Percentiles rank a stretch among this genome's conserved stretches.
Evolutionary conservation across 73 alveolate species (phyloP).

Genomic region (Stentor coeruleus): DNA sequence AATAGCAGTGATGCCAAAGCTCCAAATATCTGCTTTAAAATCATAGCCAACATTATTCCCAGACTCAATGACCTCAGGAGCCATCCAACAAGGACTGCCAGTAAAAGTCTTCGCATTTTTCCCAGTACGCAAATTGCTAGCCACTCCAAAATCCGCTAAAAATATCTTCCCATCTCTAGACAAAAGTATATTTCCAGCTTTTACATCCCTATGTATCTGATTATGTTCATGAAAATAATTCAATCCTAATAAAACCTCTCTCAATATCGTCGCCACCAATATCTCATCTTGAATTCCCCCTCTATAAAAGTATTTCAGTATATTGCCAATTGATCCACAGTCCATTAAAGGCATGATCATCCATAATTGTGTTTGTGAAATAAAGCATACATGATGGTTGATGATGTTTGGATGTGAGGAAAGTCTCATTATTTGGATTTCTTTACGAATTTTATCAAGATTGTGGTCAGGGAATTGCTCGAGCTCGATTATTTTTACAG

Average conservation of each 20-base stretch:
- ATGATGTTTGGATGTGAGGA: constrained; percentile 49
- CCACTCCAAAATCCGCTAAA: constrained; percentile 71
- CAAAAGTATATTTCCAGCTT: constrained; percentile 69
- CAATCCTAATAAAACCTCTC: constrained; percentile 59
- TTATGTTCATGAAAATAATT: constrained; percentile 62
- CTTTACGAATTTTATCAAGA: constrained; percentile 55
- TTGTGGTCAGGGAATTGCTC: constrained; percentile 49
- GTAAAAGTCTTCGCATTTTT: constrained; percentile 64
- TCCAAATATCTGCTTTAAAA: constrained; percentile 70
- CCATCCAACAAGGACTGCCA: constrained; percentile 82
- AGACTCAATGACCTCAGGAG: constrained; percentile 62
- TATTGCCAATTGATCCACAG: constrained; percentile 43
- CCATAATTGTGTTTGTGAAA: constrained; percentile 49
- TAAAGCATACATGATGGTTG: constrained; percentile 40
- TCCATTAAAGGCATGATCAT: constrained; percentile 58
- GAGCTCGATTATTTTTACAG: constrained; percentile 51
- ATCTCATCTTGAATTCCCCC: constrained; percentile 52
- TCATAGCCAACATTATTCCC: constrained; percentile 56
- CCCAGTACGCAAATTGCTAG: constrained; percentile 58
- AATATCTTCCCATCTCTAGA: constrained; percentile 53
- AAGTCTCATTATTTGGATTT: constrained; percentile 42
- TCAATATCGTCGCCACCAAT: constrained; percentile 65
- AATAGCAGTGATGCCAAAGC: constrained; percentile 68
- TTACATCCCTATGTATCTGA: constrained; percentile 75
- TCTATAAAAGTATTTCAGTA: constrained; percentile 33